A percentile compares a stretch with the other conserved stretches of the same genome.
These are phyloP conservation scores for Solanum raphanifolium DNA, from an alignment of 257 asterid species.

Conservation along the genomic window DNA sequence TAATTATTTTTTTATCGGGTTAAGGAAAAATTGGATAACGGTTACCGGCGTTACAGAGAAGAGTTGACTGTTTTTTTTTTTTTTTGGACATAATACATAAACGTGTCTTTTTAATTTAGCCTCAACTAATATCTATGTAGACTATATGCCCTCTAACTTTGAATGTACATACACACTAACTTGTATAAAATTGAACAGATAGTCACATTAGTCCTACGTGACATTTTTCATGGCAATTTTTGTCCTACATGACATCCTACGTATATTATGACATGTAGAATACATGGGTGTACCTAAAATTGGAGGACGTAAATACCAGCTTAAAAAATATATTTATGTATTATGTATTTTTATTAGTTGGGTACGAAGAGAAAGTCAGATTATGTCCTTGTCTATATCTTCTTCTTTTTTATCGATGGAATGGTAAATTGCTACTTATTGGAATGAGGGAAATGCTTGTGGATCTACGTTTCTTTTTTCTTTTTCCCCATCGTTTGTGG, in stretches of 20 bases:
- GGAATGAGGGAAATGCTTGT: not conserved
- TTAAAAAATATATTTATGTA: no score
- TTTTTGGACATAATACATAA: not conserved
- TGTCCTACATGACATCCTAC: accelerated
- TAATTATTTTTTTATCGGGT: not conserved
- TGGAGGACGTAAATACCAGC: no score
- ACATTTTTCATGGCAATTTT: no score
- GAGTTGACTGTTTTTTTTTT: not conserved
- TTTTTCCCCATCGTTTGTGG: not conserved
- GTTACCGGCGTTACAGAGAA: not conserved
- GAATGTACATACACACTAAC: no score
- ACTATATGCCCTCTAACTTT: no score
- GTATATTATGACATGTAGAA: not conserved
- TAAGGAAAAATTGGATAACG: not conserved
- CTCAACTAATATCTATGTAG: no score
- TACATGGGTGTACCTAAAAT: no score
- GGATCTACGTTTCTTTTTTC: not conserved
- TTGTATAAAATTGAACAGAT: no score
- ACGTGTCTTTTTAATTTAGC: not conserved
- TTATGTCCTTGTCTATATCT: not conserved
- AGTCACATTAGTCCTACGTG: no score
- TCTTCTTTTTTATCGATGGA: not conserved
- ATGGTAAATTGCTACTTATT: not conserved
- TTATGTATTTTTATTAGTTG: no score
- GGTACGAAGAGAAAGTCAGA: not conserved